Conservation (phyloP, 2,329 filamentous ascomycete genomes). For the Ilyonectria destructans region DNA sequence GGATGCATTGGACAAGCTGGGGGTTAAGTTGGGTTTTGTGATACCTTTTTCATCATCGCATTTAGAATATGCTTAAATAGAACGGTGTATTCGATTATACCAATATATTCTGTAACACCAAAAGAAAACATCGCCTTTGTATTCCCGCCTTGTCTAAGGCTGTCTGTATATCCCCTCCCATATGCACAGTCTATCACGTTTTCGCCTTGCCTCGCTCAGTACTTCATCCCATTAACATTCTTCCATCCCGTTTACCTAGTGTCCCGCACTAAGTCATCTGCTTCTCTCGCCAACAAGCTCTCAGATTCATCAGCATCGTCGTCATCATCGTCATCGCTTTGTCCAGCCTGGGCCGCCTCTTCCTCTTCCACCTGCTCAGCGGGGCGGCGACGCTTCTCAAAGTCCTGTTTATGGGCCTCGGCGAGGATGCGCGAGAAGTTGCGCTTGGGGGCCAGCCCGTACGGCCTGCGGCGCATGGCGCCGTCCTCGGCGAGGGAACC, state of each 20-base stretch:
- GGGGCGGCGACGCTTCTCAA: slow-evolving; percentile 80
- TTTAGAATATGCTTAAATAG: slow-evolving; percentile 21
- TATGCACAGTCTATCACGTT: slow-evolving; percentile 18
- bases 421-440: slow-evolving; percentile 78
- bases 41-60: slow-evolving; percentile 30
- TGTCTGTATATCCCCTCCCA: neutral
- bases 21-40: slow-evolving; percentile 10
- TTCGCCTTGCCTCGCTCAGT: neutral
- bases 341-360: slow-evolving; percentile 47
- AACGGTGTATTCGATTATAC: slow-evolving; percentile 18
- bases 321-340: slow-evolving; percentile 57
- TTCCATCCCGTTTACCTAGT: slow-evolving; percentile 21
- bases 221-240: neutral
- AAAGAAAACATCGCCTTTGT: slow-evolving; percentile 8
- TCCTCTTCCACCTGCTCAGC: slow-evolving; percentile 47
- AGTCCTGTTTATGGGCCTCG: slow-evolving; percentile 91
- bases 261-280: slow-evolving; percentile 42
- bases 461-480: slow-evolving; percentile 53
- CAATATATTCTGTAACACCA: slow-evolving; percentile 24
- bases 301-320: slow-evolving; percentile 48
- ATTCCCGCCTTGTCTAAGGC: slow-evolving; percentile 8
- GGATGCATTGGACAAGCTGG: slow-evolving; percentile 5
- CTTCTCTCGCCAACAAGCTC: slow-evolving; percentile 50
- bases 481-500: slow-evolving; percentile 43
- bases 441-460: slow-evolving; percentile 44